phyloP scores from a whole-genome alignment of 192 early-diverging fungal genomes.

The Linnemannia zychae region DNA sequence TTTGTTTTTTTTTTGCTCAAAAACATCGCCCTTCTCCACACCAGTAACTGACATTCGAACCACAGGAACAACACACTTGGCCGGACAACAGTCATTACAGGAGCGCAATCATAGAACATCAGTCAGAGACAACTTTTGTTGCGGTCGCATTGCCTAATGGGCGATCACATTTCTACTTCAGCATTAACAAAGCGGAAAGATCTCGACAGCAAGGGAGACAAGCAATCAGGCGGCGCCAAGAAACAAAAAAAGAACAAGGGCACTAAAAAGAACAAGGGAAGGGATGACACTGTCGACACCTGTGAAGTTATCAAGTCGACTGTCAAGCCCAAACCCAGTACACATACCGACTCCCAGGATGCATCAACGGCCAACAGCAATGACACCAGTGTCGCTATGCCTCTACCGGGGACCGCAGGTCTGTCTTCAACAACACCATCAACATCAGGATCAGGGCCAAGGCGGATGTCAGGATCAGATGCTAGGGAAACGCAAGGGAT shows the following conservation, averaged over 20 bases:
- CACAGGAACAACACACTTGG: too few species aligned
- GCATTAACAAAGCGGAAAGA: not conserved
- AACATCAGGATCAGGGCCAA: not conserved
- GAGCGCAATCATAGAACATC: not conserved
- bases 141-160: not conserved
- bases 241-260: not conserved
- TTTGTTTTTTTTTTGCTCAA: not conserved
- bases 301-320: not conserved
- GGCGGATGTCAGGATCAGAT: not conserved
- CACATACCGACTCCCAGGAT: not conserved
- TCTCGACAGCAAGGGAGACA: not conserved
- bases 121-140: not conserved
- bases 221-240: not conserved
- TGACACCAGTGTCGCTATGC: too few species aligned
- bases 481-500: not conserved
- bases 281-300: not conserved
- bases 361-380: not conserved
- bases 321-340: not conserved
- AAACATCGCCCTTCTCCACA: not conserved
- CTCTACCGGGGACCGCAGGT: too few species aligned
- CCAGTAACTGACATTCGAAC: not conserved
- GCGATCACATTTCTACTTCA: not conserved
- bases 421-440: not conserved
- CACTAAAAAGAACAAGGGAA: not conserved
- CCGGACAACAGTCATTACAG: not conserved